Base-by-base conservation (phyloP, 345 rosid species). In the Euphorbia pulcherrima region DNA sequence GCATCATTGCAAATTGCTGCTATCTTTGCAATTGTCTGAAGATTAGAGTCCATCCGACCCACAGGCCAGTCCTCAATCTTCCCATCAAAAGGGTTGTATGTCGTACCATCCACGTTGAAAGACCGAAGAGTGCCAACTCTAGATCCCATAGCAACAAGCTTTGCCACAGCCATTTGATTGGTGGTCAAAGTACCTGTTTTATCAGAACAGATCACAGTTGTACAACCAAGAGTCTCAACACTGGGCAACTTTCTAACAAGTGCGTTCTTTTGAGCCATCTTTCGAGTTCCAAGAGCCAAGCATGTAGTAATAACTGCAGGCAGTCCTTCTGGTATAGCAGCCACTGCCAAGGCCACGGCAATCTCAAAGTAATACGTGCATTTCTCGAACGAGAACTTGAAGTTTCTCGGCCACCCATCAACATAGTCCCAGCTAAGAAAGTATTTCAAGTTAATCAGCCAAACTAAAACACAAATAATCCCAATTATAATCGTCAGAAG, bases 251-350 rank as follows among this genome's bases (percentile, higher is more conserved):
- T 92, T 60, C 98, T 84, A 67, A 92, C 98, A 57, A 92, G 84
- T 55, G 97, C 96, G 78, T 89, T 89, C 86, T 92, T 92, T 72
- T 88, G 97, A 48, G 98, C 98, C 98, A 93, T 93, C 82, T 93
- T 93, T 72, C 96, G 76, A 0, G 98, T 93, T 30, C 98, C 98
- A 23, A 90, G 88, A 26, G 98, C 97, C 80, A 93, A 81, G 70
- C 96, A 93, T 29, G 98, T 90, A 41, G 98, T 93, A 52, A 93
- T 93, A 69, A 90, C 98, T 26, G 98, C 98, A 2, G 98, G 98
- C 54, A 90, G 70, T 69, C 98, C 98, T 80, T 93, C 97, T 12
- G 98, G 98, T 72, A 93, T 93, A 3, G 98, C 98, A 74, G 98
- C 98, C 56, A 93, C 98, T 0, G 96, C 97, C 79, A 90, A 75